Evolutionary conservation across 2,329 filamentous ascomycete genomes (phyloP), one percentile per base, ranked within the genome.

Genomic region (Penicillium sp.): DNA sequence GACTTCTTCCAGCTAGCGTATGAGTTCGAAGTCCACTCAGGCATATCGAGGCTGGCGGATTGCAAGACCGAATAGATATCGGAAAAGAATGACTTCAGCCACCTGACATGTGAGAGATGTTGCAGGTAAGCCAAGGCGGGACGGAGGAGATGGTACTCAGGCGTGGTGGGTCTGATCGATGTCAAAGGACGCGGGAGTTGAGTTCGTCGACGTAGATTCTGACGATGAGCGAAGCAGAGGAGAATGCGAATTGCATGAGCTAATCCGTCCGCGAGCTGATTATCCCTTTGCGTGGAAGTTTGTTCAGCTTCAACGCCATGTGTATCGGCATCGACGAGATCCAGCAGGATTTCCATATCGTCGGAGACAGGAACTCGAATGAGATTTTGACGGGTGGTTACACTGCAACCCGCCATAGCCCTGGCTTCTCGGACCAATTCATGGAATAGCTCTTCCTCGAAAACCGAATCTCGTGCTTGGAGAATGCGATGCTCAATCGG

Each of bases 401-500:
- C 89, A 10, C 89, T 87, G 63, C 91, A 88, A 12, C 88, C 87
- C 3, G 89, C 84, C 24, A 97, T 81, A 0, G 84, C 84, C 17
- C 93, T 89, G 0, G 91, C 88, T 78, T 99, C 95, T 19, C 92
- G 86, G 56, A 89, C 89, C 62, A 98, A 83, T 77, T 99, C 95
- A 69, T 96, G 89, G 85, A 93, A 97, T 1, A 99, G 80, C 74
- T 99, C 95, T 2, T 89, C 84, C 38, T 86, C 83, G 28, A 82
- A 81, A 5, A 86, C 78, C 1, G 84, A 83, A 45, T 82, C 80
- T 4, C 85, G 85, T 15, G 75, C 76, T 64, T 76, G 75, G 15
- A 74, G 67, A 49, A 75, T 76, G 68, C 75, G 65, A 76, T 72
- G 61, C 71, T 80, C 75, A 15, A 76, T 73, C 0, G 76, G 69